Evolutionary conservation across 441 rosid genomes (phyloP), one percentile per base, ranked within the genome.

Genomic region (Eutrema salsugineum): DNA sequence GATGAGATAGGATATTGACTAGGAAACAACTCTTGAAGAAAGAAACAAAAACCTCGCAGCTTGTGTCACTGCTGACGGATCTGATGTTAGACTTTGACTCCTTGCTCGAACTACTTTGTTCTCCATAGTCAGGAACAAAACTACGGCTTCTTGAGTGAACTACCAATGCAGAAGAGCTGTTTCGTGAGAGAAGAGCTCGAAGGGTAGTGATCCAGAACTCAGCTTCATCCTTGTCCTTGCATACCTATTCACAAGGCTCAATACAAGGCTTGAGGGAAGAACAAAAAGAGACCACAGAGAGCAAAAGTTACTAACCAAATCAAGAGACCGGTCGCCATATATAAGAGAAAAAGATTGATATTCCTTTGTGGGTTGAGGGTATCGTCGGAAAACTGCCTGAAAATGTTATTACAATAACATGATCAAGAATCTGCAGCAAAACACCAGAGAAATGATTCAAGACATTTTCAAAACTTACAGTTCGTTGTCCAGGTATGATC

Each of bases 221-320:
- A 51, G 88, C 91, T 82, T 87, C 91, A 56, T 87, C 91, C 63
- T 83, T 87, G 74, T 87, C 89, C 73, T 85, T 85, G 79, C 91
- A 87, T 64, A 85, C 84, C 90, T 86, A 76, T 70, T 39, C 40
- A 78, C 22, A 20, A 27, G 14, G 65, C 40, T 58, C 49, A 71
- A 46, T 73, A 38, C 19, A 62, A 6, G 63, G n/a, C 61, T 32
- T 46, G 1, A 36, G 15, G 60, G 19, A 66, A 65, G 60, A 27
- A 22, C 8, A 56, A 61, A 44, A 43, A 11, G 68, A 55, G 68
- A 55, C 6, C 9, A 36, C 20, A 27, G 17, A 57, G 55, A 51
- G 49, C 33, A 72, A 65, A 57, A 42, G 8, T 15, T 16, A 79
- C 82, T 38, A 38, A 85, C 87, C 84, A 85, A 75, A 75, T 85